Evolutionary conservation across 2,329 filamentous ascomycete species (phyloP).

Genomic region (Plenodomus lindquistii): DNA sequence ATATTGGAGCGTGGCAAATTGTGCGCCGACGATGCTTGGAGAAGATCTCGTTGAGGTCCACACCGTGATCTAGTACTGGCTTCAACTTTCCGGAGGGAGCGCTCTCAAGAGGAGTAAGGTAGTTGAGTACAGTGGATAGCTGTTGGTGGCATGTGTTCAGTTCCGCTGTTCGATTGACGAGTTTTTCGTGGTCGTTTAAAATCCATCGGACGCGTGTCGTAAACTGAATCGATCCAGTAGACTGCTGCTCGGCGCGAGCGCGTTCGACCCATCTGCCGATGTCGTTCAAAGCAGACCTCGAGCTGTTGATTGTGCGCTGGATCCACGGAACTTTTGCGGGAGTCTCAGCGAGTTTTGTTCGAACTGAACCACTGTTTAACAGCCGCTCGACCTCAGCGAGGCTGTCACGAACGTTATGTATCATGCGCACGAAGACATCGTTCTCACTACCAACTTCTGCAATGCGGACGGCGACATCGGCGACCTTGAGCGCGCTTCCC

Average conservation of each 20-base stretch:
- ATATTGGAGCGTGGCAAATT: neutral
- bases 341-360: conserved; percentile 11
- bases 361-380: conserved; percentile 11
- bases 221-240: conserved; percentile 20
- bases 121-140: conserved; percentile 25
- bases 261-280: conserved; percentile 32
- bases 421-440: conserved; percentile 29
- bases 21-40: neutral
- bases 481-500: conserved; percentile 27
- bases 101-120: conserved; percentile 21
- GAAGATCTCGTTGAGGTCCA: conserved; percentile 7
- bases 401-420: conserved; percentile 26
- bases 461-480: conserved; percentile 24
- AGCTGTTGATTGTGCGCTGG: conserved; percentile 18
- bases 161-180: conserved; percentile 24
- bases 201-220: conserved; percentile 26
- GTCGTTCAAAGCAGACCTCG: conserved; percentile 23
- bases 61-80: conserved; percentile 6
- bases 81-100: neutral
- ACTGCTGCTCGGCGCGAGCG: conserved; percentile 19
- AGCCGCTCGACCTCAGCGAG: conserved; percentile 26
- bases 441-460: conserved; percentile 28
- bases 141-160: conserved; percentile 29
- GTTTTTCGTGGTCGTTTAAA: conserved; percentile 28
- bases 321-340: conserved; percentile 27